These are phyloP conservation scores for Neocucurbitaria cava DNA, from an alignment of 2,329 filamentous ascomycete genomes.

Conservation along the genomic window DNA sequence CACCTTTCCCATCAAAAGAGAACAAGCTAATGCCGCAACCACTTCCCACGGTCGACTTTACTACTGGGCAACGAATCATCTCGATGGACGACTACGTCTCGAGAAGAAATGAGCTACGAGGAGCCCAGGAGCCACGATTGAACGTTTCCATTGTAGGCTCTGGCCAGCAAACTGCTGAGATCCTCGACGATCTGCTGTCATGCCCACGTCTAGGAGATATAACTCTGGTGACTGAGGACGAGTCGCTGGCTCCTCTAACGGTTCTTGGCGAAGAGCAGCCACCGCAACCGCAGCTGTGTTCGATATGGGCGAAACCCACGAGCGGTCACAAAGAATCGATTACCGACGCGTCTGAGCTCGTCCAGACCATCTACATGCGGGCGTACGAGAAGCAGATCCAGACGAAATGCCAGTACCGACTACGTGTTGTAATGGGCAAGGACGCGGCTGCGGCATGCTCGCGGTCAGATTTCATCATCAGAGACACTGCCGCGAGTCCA, in stretches of 20 bases:
- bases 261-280: conserved; percentile 33
- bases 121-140: conserved; percentile 34
- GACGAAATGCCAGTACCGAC: conserved; percentile 38
- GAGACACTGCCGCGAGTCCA: conserved; percentile 27
- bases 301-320: conserved; percentile 44
- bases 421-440: conserved; percentile 37
- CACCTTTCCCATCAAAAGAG: conserved; percentile 31
- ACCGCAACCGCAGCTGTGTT: conserved; percentile 41
- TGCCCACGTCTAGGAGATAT: conserved; percentile 45
- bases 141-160: conserved; percentile 43
- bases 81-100: conserved; percentile 40
- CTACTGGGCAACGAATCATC: conserved; percentile 44
- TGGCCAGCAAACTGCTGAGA: conserved; percentile 34
- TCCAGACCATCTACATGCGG: conserved; percentile 43
- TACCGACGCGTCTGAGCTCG: conserved; percentile 34
- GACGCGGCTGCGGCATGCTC: conserved; percentile 33
- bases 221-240: conserved; percentile 44
- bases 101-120: conserved; percentile 40
- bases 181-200: conserved; percentile 42
- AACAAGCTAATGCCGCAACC: conserved; percentile 20
- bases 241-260: conserved; percentile 36
- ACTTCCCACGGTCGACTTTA: conserved; percentile 36
- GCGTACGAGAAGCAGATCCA: conserved; percentile 47
- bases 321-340: conserved; percentile 26
- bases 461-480: conserved; percentile 39